These are phyloP conservation scores for Luffa aegyptiaca DNA, from an alignment of 306 rosid species.

Conservation along the genomic window DNA sequence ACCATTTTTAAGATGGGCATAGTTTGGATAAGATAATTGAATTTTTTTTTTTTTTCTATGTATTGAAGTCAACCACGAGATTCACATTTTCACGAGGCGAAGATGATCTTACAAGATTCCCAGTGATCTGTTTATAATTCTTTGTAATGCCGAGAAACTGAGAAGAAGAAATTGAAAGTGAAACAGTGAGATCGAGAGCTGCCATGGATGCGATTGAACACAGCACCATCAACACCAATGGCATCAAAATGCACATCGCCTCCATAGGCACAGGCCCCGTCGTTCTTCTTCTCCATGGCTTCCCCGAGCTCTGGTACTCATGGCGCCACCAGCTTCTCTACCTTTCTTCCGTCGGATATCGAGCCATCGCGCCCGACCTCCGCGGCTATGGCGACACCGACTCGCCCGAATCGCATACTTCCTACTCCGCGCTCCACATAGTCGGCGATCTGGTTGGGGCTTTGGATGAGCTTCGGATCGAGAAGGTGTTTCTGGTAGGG, in stretches of 20 bases:
- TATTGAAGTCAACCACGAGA: no score
- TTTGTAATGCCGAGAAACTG: neutral
- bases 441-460: constrained; percentile 17
- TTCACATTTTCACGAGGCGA: no score
- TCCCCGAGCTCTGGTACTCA: constrained; percentile 5
- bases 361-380: constrained; percentile 37
- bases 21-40: no score
- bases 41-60: no score
- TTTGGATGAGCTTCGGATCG: constrained; percentile 16
- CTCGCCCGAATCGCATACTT: constrained; percentile 33
- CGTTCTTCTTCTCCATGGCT: constrained; percentile 27
- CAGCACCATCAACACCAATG: constrained; percentile 39
- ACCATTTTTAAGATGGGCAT: no score
- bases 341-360: constrained; percentile 53
- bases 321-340: constrained; percentile 58
- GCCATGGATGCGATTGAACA: constrained; percentile 57
- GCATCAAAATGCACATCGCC: constrained; percentile 61
- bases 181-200: neutral
- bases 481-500: constrained; percentile 46
- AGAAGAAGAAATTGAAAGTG: neutral
- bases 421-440: constrained; percentile 34
- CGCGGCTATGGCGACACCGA: constrained; percentile 47
- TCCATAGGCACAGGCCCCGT: constrained; percentile 55
- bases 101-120: neutral
- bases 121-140: neutral